Conservation (phyloP, 306 rosid genomes). For the Inga oerstediana region DNA sequence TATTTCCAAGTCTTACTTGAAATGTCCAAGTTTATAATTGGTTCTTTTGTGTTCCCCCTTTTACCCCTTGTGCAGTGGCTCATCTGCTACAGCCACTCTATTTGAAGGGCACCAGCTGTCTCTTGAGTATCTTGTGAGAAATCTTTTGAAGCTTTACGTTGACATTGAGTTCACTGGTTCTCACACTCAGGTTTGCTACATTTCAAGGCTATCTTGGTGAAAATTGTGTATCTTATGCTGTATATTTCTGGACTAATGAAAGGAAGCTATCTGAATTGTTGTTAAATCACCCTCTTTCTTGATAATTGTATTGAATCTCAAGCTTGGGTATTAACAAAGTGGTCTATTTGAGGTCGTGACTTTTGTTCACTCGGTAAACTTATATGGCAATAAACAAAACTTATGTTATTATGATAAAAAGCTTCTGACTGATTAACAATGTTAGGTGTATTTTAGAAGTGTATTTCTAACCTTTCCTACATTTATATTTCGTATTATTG, state of each 20-base stretch:
- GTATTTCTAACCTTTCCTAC: conserved; percentile 30
- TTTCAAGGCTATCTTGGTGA: conserved; percentile 26
- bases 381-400: not conserved
- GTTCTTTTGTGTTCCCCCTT: conserved; percentile 24
- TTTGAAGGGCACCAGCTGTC: conserved; percentile 97
- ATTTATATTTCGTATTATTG: conserved; percentile 7
- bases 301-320: conserved; percentile 25
- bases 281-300: conserved; percentile 14
- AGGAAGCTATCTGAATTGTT: conserved; percentile 23
- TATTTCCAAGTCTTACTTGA: conserved; percentile 3
- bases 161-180: conserved; percentile 99
- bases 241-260: conserved; percentile 19
- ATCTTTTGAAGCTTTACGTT: conserved; percentile 94
- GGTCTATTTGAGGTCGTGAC: not conserved
- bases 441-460: conserved; percentile 7
- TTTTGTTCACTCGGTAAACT: conserved; percentile 7
- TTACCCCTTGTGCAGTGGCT: conserved; percentile 56
- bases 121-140: conserved; percentile 92
- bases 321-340: conserved; percentile 10
- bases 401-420: conserved; percentile 9
- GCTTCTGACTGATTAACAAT: conserved; percentile 11
- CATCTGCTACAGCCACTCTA: conserved; percentile 71
- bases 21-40: conserved; percentile 37
- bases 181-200: conserved; percentile 81
- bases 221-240: not conserved